A percentile compares a stretch with the other conserved stretches of the same genome.
These are phyloP conservation scores for Ophiostoma populinum DNA, from an alignment of 2,329 filamentous ascomycete genomes.

Conservation along the genomic window DNA sequence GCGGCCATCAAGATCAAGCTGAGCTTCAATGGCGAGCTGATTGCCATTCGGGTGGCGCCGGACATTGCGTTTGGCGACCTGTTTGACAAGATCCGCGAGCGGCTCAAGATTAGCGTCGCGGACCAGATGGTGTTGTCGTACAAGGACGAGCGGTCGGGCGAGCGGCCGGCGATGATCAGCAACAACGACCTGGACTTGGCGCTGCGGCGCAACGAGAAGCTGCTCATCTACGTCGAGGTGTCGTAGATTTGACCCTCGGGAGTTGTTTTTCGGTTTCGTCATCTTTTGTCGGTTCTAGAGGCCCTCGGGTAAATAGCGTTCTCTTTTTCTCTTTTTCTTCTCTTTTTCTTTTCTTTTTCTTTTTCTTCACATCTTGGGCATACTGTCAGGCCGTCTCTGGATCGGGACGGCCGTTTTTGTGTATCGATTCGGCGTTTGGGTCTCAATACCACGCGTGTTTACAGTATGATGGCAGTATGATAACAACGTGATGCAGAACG, in stretches of 20 bases:
- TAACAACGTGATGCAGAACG: no score
- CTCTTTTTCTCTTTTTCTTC: neutral
- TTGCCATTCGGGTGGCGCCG: constrained; percentile 73
- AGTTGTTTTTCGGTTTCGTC: neutral
- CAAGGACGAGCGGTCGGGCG: constrained; percentile 64
- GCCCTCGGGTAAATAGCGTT: no score
- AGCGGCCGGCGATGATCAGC: constrained; percentile 57
- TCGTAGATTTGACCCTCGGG: no score
- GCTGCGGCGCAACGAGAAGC: constrained; percentile 69
- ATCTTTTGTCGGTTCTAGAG: neutral
- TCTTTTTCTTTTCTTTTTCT: neutral
- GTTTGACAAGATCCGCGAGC: constrained; percentile 67
- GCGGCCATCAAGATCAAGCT: constrained; percentile 82
- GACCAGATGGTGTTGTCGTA: constrained; percentile 70
- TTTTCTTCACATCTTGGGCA: neutral
- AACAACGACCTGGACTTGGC: constrained; percentile 70
- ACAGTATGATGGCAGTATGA: no score
- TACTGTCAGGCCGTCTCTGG: no score
- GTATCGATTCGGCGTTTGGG: no score
- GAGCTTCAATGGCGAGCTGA: constrained; percentile 80
- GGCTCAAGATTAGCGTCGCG: constrained; percentile 53
- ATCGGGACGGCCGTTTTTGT: no score
- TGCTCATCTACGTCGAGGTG: constrained; percentile 56
- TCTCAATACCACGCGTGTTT: no score
- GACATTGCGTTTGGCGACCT: constrained; percentile 66